Percentiles rank a stretch among this genome's conserved stretches.
These are phyloP conservation scores for Phalaenopsis aphrodite DNA, from an alignment of 106 monocot species.

Conservation along the genomic window DNA sequence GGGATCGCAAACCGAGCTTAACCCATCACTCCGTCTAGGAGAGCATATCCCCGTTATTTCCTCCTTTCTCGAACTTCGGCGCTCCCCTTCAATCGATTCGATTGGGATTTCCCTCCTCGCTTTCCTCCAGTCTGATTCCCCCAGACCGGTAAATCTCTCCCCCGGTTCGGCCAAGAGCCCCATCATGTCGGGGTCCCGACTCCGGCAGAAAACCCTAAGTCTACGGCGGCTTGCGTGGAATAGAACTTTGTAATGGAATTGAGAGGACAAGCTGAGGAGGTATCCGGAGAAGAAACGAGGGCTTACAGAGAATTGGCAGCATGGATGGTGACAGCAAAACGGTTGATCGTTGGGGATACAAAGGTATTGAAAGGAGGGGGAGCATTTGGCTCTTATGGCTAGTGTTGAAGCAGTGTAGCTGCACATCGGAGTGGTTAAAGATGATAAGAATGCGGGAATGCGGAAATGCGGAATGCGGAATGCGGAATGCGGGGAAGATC, in stretches of 20 bases:
- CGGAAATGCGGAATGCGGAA: too few species aligned
- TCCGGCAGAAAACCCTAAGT: not conserved
- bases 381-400: constrained; percentile 20
- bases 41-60: not conserved
- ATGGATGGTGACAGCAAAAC: not conserved
- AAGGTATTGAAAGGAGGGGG: constrained; percentile 1
- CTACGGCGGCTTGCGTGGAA: not conserved
- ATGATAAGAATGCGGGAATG: too few species aligned
- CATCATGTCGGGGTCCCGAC: not conserved
- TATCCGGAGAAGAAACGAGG: constrained; percentile 13
- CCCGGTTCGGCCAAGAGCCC: not conserved
- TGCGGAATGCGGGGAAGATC: too few species aligned
- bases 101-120: constrained; percentile 2
- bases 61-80: not conserved
- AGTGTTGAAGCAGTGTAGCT: constrained; percentile 8
- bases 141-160: not conserved
- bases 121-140: not conserved
- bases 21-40: constrained; percentile 4
- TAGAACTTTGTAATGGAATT: constrained; percentile 4
- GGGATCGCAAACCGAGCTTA: not conserved
- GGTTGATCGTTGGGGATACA: not conserved
- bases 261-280: not conserved
- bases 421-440: constrained; percentile 6
- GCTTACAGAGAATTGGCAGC: constrained; percentile 10
- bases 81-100: not conserved